phyloP scores from a whole-genome alignment of 2,329 filamentous ascomycete species.

The Coleophoma cylindrospora region DNA sequence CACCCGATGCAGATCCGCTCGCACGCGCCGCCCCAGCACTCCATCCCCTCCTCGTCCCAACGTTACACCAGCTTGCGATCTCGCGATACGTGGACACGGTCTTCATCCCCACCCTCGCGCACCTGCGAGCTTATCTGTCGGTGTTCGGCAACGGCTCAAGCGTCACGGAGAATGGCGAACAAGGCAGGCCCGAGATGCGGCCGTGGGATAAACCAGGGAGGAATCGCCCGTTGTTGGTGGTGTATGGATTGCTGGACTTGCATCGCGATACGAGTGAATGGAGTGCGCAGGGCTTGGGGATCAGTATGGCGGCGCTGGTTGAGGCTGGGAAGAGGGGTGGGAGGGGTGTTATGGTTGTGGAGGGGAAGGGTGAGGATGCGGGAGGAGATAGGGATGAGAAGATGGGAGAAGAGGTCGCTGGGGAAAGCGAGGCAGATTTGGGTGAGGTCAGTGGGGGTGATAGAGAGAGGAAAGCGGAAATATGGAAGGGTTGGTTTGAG shows the following conservation, averaged over 20 bases:
- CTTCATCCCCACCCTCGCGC: slow-evolving; percentile 72
- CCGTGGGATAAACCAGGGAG: slow-evolving; percentile 12
- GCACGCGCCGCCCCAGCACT: slow-evolving; percentile 14
- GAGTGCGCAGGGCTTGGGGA: slow-evolving; percentile 67
- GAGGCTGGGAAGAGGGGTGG: slow-evolving; percentile 48
- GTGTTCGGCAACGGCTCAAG: slow-evolving; percentile 25
- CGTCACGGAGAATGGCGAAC: neutral
- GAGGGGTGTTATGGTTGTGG: slow-evolving; percentile 41
- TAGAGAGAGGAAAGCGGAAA: slow-evolving; percentile 14
- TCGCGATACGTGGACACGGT: slow-evolving; percentile 64
- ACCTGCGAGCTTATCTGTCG: slow-evolving; percentile 72
- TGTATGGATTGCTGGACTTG: slow-evolving; percentile 61
- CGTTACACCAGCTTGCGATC: slow-evolving; percentile 63
- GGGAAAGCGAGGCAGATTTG: neutral
- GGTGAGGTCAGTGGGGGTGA: neutral
- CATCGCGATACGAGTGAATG: slow-evolving; percentile 68
- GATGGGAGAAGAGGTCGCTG: slow-evolving; percentile 19
- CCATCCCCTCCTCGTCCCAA: slow-evolving; percentile 50
- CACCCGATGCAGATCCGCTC: slow-evolving; percentile 8
- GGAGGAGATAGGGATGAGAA: slow-evolving; percentile 25
- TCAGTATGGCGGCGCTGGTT: slow-evolving; percentile 56
- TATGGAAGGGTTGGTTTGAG: slow-evolving; percentile 38
- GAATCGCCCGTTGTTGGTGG: slow-evolving; percentile 42
- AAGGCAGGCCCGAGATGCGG: slow-evolving; percentile 1
- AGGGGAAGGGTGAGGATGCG: slow-evolving; percentile 28